Conservation (phyloP, 306 rosid species). For the Ceratonia siliqua region DNA sequence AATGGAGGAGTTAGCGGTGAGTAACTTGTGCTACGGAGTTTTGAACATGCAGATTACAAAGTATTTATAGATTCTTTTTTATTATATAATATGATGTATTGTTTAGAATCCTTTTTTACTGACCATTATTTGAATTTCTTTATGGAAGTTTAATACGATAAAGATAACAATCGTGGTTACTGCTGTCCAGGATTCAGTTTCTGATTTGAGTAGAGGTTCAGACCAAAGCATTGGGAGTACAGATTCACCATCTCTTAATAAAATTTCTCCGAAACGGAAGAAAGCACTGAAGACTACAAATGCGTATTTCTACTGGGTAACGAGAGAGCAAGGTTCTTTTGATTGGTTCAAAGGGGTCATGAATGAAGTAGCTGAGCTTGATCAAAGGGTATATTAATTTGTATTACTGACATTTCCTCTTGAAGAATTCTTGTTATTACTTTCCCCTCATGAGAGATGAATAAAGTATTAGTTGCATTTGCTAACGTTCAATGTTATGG, state of each 20-base stretch:
- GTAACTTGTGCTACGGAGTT: constrained; percentile 34
- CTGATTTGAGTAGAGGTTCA: constrained; percentile 64
- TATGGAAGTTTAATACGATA: not conserved
- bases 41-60: not conserved
- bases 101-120: not conserved
- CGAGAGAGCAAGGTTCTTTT: constrained; percentile 98
- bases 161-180: constrained; percentile 21
- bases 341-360: constrained; percentile 99
- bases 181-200: constrained; percentile 62
- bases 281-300: constrained; percentile 83
- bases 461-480: constrained; percentile 28
- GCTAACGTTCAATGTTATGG: constrained; percentile 36
- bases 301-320: constrained; percentile 97
- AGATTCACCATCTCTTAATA: constrained; percentile 51
- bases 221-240: constrained; percentile 59
- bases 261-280: constrained; percentile 65
- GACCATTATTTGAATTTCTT: constrained; percentile 11
- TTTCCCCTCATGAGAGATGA: constrained; percentile 24
- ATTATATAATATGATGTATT: not conserved
- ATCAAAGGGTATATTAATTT: constrained; percentile 73
- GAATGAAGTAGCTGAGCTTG: constrained; percentile 96
- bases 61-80: not conserved
- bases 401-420: constrained; percentile 25
- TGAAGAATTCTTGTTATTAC: constrained; percentile 5
- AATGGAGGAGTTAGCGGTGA: constrained; percentile 95